These are phyloP conservation scores for Coemansia sp. DNA, from an alignment of 192 early-diverging fungal species.

Conservation along the genomic window DNA sequence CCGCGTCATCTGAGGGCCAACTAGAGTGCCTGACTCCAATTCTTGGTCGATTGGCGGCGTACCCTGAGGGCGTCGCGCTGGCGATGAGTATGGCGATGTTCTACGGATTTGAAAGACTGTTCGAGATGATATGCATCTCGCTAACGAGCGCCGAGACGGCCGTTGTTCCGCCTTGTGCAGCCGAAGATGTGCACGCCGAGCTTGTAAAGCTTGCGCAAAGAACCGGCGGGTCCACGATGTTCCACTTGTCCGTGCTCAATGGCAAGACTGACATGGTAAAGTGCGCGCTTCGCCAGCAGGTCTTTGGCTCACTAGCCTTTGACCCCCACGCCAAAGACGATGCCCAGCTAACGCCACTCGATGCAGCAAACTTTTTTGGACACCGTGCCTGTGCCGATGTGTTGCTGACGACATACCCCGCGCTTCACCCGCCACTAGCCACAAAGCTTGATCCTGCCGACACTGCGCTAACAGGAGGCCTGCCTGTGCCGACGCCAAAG, in stretches of 20 bases:
- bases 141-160: conserved; percentile 18
- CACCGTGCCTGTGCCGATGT: conserved; percentile 47
- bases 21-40: conserved; percentile 20
- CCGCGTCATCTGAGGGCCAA: conserved; percentile 22
- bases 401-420: conserved; percentile 31
- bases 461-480: background rate
- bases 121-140: conserved; percentile 26
- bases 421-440: conserved; percentile 27
- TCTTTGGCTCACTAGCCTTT: conserved; percentile 21
- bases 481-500: background rate
- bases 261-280: conserved; percentile 27
- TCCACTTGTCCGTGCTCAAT: conserved; percentile 54
- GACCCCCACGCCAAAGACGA: conserved; percentile 30
- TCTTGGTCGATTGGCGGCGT: conserved; percentile 22
- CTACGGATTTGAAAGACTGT: conserved; percentile 41
- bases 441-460: background rate
- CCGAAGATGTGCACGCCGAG: conserved; percentile 14
- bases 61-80: conserved; percentile 33
- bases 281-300: conserved; percentile 24
- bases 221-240: conserved; percentile 30
- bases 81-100: conserved; percentile 39
- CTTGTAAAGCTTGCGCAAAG: conserved; percentile 23
- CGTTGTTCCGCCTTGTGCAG: background rate
- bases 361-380: conserved; percentile 52
- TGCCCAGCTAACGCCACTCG: conserved; percentile 43